phyloP scores from a whole-genome alignment of 2,329 filamentous ascomycete species.

The Pestalotiopsis sp. region DNA sequence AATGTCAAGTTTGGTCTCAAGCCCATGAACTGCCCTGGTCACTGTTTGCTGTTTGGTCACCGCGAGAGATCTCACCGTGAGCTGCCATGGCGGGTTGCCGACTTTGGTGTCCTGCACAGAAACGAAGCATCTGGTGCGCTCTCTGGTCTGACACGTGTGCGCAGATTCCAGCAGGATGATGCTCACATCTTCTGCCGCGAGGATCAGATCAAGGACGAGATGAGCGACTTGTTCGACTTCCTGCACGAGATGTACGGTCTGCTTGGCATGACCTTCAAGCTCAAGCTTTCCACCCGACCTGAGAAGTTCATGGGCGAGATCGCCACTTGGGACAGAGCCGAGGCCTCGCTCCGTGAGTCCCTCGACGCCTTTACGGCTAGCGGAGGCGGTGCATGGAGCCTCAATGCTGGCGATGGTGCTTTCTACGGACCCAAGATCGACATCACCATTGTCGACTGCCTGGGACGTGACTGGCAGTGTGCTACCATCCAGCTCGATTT shows the following conservation, averaged over 20 bases:
- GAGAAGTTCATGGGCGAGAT: slow-evolving; percentile 89
- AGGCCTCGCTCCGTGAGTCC: slow-evolving; percentile 77
- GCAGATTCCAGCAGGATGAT: slow-evolving; percentile 89
- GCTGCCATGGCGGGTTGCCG: slow-evolving; percentile 80
- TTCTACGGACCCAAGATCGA: slow-evolving; percentile 99
- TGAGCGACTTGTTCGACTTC: slow-evolving; percentile 71
- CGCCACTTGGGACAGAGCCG: slow-evolving; percentile 87
- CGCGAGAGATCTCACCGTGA: slow-evolving; percentile 77
- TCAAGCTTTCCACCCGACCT: slow-evolving; percentile 88
- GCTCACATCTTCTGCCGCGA: slow-evolving; percentile 84
- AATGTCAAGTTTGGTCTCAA: slow-evolving; percentile 81
- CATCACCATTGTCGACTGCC: slow-evolving; percentile 87
- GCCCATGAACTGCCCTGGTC: slow-evolving; percentile 92
- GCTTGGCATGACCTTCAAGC: slow-evolving; percentile 87
- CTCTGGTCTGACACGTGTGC: slow-evolving; percentile 80
- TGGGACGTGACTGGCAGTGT: slow-evolving; percentile 84
- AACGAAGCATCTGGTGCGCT: slow-evolving; percentile 84
- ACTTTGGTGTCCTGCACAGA: slow-evolving; percentile 85
- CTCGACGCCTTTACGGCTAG: slow-evolving; percentile 73
- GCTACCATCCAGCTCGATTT: slow-evolving; percentile 96
- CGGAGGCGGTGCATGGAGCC: slow-evolving; percentile 70
- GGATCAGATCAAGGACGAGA: slow-evolving; percentile 63
- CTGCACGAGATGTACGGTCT: slow-evolving; percentile 73
- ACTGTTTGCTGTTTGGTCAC: slow-evolving; percentile 81
- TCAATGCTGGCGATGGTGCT: slow-evolving; percentile 93